These are phyloP conservation scores for Colletotrichum noveboracense DNA, from an alignment of 2,329 filamentous ascomycete species.

Conservation along the genomic window DNA sequence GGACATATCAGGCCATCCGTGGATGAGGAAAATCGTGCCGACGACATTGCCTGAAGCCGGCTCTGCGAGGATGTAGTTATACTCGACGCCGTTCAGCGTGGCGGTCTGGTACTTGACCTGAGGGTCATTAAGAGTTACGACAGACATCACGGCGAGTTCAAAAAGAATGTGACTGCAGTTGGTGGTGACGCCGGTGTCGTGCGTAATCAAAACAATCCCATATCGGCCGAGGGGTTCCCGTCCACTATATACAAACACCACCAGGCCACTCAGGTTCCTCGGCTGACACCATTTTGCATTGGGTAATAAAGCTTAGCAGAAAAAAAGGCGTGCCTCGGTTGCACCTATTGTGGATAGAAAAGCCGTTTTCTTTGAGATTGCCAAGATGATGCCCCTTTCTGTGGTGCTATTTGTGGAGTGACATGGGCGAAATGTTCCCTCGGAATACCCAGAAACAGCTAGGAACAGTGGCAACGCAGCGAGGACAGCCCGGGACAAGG, in stretches of 20 bases:
- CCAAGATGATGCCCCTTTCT: not conserved
- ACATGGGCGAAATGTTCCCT: not conserved
- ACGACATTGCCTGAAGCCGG: conserved; percentile 37
- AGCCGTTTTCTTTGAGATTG: not conserved
- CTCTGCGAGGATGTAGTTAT: conserved; percentile 62
- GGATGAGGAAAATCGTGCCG: conserved; percentile 52
- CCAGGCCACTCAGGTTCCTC: not conserved
- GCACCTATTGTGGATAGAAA: not conserved
- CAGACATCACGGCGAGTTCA: not conserved
- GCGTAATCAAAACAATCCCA: not conserved
- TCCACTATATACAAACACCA: not conserved
- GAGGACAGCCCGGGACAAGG: not conserved
- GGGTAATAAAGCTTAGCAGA: not conserved
- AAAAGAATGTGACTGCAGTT: not conserved
- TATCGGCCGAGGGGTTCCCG: not conserved
- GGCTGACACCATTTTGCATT: not conserved
- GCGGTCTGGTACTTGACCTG: conserved; percentile 3
- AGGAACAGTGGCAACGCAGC: not conserved
- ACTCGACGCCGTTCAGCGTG: conserved; percentile 56
- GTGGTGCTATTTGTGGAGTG: not conserved
- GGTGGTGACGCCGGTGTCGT: not conserved
- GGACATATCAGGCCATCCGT: conserved; percentile 77
- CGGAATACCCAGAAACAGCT: not conserved
- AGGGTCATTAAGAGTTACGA: not conserved
- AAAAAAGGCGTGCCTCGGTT: not conserved